Evolutionary conservation across 2,329 filamentous ascomycete genomes (phyloP).

Genomic region (Trichoderma sp.): DNA sequence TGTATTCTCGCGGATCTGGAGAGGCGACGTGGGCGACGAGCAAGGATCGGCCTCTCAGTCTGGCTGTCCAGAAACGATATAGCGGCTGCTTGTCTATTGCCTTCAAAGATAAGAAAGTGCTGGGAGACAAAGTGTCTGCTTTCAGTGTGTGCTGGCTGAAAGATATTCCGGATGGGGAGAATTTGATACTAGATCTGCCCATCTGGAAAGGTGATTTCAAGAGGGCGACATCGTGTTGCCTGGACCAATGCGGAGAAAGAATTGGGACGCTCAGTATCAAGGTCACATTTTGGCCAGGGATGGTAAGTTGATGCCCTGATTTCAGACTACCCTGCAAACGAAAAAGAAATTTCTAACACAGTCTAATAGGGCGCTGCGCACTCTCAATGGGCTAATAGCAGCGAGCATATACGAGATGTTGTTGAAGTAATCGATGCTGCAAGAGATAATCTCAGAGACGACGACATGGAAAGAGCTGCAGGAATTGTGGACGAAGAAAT

Average conservation of each 20-base stretch:
- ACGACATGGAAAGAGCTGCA: slow-evolving; percentile 35
- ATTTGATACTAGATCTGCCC: slow-evolving; percentile 54
- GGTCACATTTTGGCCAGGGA: slow-evolving; percentile 36
- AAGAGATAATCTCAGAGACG: slow-evolving; percentile 34
- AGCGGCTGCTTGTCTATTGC: slow-evolving; percentile 53
- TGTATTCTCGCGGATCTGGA: slow-evolving; percentile 46
- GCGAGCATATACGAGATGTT: slow-evolving; percentile 35
- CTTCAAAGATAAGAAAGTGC: slow-evolving; percentile 41
- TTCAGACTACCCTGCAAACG: not conserved
- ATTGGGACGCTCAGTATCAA: slow-evolving; percentile 45
- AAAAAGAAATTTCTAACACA: not conserved
- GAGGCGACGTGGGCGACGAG: slow-evolving; percentile 53
- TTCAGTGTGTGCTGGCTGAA: slow-evolving; percentile 67
- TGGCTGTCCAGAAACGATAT: slow-evolving; percentile 62
- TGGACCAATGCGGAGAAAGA: slow-evolving; percentile 45
- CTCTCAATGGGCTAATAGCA: slow-evolving; percentile 35
- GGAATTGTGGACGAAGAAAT: slow-evolving; percentile 35
- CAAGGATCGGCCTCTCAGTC: slow-evolving; percentile 39
- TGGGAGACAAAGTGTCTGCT: slow-evolving; percentile 38
- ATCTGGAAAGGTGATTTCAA: slow-evolving; percentile 61
- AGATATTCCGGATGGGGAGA: slow-evolving; percentile 66
- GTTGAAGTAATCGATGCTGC: slow-evolving; percentile 48
- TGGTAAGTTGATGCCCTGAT: slow-evolving; percentile 28
- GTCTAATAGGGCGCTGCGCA: slow-evolving; percentile 34
- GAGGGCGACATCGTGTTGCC: slow-evolving; percentile 46